Evolutionary conservation across 1,284 basidiomycete genomes (phyloP), one percentile per base, ranked within the genome.

Genomic region (Mycosarcoma mackinlayi): DNA sequence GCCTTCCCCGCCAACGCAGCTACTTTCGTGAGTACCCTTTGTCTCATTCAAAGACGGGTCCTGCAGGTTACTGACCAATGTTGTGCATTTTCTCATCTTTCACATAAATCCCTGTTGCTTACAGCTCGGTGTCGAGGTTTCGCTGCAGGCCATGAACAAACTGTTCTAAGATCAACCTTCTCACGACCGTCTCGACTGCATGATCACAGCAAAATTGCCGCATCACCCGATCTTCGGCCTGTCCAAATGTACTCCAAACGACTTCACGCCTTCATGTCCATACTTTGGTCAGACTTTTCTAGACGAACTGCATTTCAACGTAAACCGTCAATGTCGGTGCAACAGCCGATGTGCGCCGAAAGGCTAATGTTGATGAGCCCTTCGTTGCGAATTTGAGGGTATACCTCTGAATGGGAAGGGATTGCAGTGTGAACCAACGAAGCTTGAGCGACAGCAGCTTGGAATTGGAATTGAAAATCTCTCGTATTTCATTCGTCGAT

Each of bases 11-110:
- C 93, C 25, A 95, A 95, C 83, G 93, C 93, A 47, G 93, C 93
- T n/a, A 94, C 93, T 52, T 95, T 95, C 86, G 87, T 92, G 56
- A 91, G 91, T 49, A n/a, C n/a, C n/a, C n/a, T n/a, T n/a, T n/a
- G n/a, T n/a, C n/a, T n/a, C n/a, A n/a, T n/a, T n/a, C n/a, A n/a
- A n/a, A n/a, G n/a, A n/a, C n/a, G n/a, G n/a, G n/a, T n/a, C n/a
- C n/a, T n/a, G n/a, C n/a, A n/a, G n/a, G 91, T 92, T 16, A 91
- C 92, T 79, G 35, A 37, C n/a, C n/a, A n/a, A n/a, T n/a, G n/a
- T n/a, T n/a, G n/a, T n/a, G n/a, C n/a, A n/a, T n/a, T n/a, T n/a
- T n/a, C n/a, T n/a, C n/a, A n/a, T n/a, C n/a, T n/a, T n/a, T n/a
- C n/a, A n/a, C n/a, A n/a, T n/a, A n/a, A n/a, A n/a, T n/a, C n/a